Evolutionary conservation across 148 eudicot genomes (phyloP).

Genomic region (Vaccinium darrowii): DNA sequence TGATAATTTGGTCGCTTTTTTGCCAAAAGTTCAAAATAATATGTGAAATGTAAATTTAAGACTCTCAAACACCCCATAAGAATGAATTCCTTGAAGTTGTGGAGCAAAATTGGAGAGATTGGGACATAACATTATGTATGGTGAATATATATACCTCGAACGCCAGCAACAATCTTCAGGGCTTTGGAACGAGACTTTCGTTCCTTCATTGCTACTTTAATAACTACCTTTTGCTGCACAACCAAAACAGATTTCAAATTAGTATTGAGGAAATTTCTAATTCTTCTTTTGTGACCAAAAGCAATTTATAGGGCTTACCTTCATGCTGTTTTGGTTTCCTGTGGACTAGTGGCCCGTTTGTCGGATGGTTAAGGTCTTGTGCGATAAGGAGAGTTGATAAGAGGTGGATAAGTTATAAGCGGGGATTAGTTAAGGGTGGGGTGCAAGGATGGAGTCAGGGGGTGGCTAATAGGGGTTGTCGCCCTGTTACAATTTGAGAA

Average conservation of each 20-base stretch:
- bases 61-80: too few species aligned
- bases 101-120: not conserved
- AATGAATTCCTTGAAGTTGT: not conserved
- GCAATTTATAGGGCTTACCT: not conserved
- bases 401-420: too few species aligned
- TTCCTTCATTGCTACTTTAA: not conserved
- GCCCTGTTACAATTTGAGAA: too few species aligned
- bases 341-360: not conserved
- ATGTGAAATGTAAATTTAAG: too few species aligned
- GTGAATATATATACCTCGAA: not conserved
- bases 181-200: constrained; percentile 11
- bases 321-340: not conserved
- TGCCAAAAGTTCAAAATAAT: too few species aligned
- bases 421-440: too few species aligned
- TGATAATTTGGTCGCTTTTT: too few species aligned
- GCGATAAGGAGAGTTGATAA: too few species aligned
- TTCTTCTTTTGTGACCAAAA: not conserved
- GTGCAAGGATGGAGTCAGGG: too few species aligned
- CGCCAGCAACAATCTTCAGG: not conserved
- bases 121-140: not conserved
- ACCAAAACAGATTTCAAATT: not conserved
- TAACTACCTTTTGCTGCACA: constrained; percentile 6
- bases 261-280: not conserved
- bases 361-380: too few species aligned
- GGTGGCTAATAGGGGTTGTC: too few species aligned